Base-by-base conservation (phyloP, 1,139 yeast species). In the Blastobotrys proliferans region DNA sequence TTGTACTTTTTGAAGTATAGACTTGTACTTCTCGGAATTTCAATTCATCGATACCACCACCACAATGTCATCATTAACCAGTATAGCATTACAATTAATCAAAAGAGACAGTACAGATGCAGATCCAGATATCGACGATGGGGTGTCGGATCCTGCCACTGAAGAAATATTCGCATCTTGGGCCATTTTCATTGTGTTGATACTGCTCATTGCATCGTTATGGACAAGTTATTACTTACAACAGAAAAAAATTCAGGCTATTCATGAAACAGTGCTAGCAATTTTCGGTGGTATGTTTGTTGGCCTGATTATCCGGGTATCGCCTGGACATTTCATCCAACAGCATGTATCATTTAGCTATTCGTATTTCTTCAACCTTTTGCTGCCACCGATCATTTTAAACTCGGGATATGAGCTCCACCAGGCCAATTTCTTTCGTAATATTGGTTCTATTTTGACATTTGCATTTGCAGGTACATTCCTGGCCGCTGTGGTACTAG, bases 391-490 rank as follows among this genome's bases (percentile, higher is more conserved):
- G 1, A 94, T 94, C 61, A 94, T 94, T 53, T 70, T 94, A 52
- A 94, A 92, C 59, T 87, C 96, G 4, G 99, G 99, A 8, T 94
- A 92, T 62, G 97, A 94, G 64, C 70, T 94, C 51, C 95, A 92
- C 61, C 98, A 92, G 66, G 94, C 86, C 24, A 90, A 92, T 62
- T 94, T 94, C 65, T 94, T 94, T 64, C 74, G 90, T 53, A 94
- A 94, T 62, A 79, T 92, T 39, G 95, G 95, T 1, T 81, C 96
- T 2, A 92, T 94, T 48, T 67, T 94, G 53, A 84, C 90, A 3
- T 94, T 92, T 71, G 99, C 99, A 32, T 90, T 94, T 44, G 96
- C 96, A 0, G 99, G 99, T 2, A 94, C 99, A 0, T 86, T 92
- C 55, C 77, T 94, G 28, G 85, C 95, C 28, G 86, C 98, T 0